phyloP scores from a whole-genome alignment of 768 basidiomycete genomes.

The Leucocoprinus leucothites region DNA sequence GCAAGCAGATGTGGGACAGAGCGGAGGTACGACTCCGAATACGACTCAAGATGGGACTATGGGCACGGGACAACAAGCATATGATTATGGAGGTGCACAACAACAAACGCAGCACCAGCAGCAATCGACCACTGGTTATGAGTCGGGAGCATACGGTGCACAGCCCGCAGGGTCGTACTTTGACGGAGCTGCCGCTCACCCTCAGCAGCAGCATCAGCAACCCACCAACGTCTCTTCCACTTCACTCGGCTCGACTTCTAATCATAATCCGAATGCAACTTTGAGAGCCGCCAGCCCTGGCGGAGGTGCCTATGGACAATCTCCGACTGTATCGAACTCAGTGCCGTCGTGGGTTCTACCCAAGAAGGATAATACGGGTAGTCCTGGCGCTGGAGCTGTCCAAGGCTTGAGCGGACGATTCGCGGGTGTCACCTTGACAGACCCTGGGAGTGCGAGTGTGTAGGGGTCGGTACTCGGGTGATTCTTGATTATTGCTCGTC shows the following conservation, averaged over 20 bases:
- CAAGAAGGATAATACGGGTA: slow-evolving; percentile 27
- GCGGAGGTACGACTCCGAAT: background rate
- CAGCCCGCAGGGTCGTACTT: slow-evolving; percentile 10
- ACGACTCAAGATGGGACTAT: background rate
- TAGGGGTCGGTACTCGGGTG: too few relatives aligned
- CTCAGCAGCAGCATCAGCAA: slow-evolving; percentile 13
- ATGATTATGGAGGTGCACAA: slow-evolving; percentile 15
- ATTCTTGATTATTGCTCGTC: too few relatives aligned
- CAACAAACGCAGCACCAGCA: slow-evolving; percentile 15
- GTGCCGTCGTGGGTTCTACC: slow-evolving; percentile 47
- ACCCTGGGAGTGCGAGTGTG: slow-evolving; percentile 7
- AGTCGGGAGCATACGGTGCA: slow-evolving; percentile 3
- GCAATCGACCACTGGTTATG: background rate
- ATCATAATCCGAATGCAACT: background rate
- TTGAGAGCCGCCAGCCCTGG: slow-evolving; percentile 10
- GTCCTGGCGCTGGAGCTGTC: background rate
- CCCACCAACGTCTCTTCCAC: slow-evolving; percentile 11
- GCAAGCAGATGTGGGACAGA: slow-evolving; percentile 14
- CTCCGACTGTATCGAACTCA: slow-evolving; percentile 12
- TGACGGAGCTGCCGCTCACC: background rate
- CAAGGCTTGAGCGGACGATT: slow-evolving; percentile 4
- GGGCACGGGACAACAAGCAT: slow-evolving; percentile 13
- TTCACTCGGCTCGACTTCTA: slow-evolving; percentile 1
- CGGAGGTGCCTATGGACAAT: slow-evolving; percentile 10
- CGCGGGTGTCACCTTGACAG: slow-evolving; percentile 7